These are phyloP conservation scores for Astragalus membranaceus DNA, from an alignment of 306 rosid genomes.

Conservation along the genomic window DNA sequence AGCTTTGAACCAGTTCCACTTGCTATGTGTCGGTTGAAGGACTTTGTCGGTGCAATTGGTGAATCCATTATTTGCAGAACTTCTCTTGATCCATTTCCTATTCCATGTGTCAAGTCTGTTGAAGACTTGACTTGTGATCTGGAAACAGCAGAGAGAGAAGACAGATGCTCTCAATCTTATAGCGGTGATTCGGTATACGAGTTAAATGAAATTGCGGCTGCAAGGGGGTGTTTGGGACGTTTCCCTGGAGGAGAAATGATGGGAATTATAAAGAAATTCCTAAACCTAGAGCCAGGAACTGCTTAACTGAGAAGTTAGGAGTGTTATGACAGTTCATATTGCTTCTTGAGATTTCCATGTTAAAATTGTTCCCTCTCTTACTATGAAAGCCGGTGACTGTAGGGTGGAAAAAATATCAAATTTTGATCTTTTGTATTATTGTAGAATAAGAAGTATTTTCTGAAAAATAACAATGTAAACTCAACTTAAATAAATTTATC, in stretches of 20 bases:
- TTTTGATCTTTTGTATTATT: constrained; percentile 6
- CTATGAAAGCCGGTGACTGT: background rate
- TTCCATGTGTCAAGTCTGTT: constrained; percentile 50
- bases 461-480: constrained; percentile 2
- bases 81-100: constrained; percentile 73
- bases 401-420: background rate
- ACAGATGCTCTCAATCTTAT: constrained; percentile 27
- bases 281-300: constrained; percentile 33
- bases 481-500: background rate
- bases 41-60: constrained; percentile 61
- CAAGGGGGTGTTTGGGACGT: constrained; percentile 89
- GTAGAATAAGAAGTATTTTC: background rate
- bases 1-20: constrained; percentile 96
- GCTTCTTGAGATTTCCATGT: background rate
- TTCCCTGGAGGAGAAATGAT: constrained; percentile 95
- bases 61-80: constrained; percentile 43
- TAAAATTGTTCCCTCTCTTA: background rate
- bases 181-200: constrained; percentile 70
- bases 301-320: background rate
- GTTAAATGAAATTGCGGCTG: constrained; percentile 64
- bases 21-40: constrained; percentile 60
- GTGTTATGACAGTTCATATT: constrained; percentile 1
- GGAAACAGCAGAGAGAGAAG: constrained; percentile 30
- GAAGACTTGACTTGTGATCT: constrained; percentile 36
- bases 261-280: constrained; percentile 71